Conservation (phyloP, 1,139 yeast species). For the Taphrina betulina region DNA sequence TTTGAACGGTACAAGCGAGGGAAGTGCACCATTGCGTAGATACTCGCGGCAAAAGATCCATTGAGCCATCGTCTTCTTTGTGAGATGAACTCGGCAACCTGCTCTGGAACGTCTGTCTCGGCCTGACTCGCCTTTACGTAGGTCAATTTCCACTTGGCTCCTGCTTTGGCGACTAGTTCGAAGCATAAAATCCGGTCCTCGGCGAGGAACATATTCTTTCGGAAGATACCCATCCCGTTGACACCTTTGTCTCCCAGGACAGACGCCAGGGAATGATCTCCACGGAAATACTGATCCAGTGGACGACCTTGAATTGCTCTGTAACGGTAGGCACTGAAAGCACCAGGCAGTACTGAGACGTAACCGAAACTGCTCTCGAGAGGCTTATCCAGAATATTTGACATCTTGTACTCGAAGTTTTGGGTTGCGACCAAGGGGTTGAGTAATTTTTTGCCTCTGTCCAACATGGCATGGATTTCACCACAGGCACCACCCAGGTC, state of each 20-base stretch:
- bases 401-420: slow-evolving; percentile 87
- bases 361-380: slow-evolving; percentile 86
- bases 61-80: slow-evolving; percentile 98
- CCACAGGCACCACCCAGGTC: slow-evolving; percentile 96
- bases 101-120: slow-evolving; percentile 96
- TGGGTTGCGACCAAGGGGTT: slow-evolving; percentile 90
- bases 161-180: slow-evolving; percentile 88
- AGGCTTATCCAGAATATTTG: slow-evolving; percentile 86
- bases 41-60: slow-evolving; percentile 96
- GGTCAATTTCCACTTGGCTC: slow-evolving; percentile 87
- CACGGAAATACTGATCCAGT: slow-evolving; percentile 82
- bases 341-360: slow-evolving; percentile 88
- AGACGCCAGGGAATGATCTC: slow-evolving; percentile 61
- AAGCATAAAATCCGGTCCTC: slow-evolving; percentile 97
- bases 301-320: slow-evolving; percentile 82
- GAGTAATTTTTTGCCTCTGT: slow-evolving; percentile 60
- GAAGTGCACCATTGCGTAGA: slow-evolving; percentile 75
- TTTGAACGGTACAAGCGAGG: slow-evolving; percentile 72
- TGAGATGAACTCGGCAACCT: slow-evolving; percentile 85
- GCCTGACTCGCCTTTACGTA: slow-evolving; percentile 93
- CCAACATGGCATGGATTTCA: slow-evolving; percentile 86
- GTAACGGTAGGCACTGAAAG: slow-evolving; percentile 83
- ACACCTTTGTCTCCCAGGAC: slow-evolving; percentile 47
- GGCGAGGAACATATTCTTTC: slow-evolving; percentile 95
- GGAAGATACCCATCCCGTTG: slow-evolving; percentile 72